phyloP scores from a whole-genome alignment of 176 grass and related monocot species.

The Rhynchospora tenuis region DNA sequence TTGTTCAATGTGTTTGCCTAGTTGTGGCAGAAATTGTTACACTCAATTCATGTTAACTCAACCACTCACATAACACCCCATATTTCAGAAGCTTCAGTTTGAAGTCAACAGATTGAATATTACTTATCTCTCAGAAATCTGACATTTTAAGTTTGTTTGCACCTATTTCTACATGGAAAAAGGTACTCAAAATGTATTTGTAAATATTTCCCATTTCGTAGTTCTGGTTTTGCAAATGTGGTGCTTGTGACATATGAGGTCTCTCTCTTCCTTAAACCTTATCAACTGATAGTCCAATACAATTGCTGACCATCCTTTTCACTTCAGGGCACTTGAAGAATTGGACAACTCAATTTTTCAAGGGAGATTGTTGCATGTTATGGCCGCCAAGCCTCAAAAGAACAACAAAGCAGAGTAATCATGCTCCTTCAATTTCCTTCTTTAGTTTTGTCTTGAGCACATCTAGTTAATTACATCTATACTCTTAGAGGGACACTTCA shows the following conservation, averaged over 20 bases:
- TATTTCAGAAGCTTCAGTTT: background rate
- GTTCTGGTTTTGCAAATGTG: conserved; percentile 4
- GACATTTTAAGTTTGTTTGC: background rate
- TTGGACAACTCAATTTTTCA: conserved; percentile 96
- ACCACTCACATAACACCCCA: background rate
- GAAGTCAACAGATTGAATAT: background rate
- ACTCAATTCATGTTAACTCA: background rate
- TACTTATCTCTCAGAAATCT: background rate
- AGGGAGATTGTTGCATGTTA: conserved; percentile 67
- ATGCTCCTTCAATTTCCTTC: conserved; percentile 14
- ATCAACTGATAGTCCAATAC: background rate
- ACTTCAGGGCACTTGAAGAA: conserved; percentile 79
- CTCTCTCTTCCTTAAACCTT: background rate
- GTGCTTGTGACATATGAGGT: background rate
- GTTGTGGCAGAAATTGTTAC: background rate
- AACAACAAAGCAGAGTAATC: conserved; percentile 74
- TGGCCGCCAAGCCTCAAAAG: conserved; percentile 78
- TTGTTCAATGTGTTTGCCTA: background rate
- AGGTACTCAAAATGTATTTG: background rate
- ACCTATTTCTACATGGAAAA: background rate
- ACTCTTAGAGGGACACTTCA: background rate
- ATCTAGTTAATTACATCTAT: conserved; percentile 8
- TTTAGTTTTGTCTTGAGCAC: conserved; percentile 8
- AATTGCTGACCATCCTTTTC: background rate
- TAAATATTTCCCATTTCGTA: background rate